Percentiles rank a stretch among this genome's conserved stretches.
Conservation (phyloP, 441 rosid species). For the Theobroma grandiflorum region DNA sequence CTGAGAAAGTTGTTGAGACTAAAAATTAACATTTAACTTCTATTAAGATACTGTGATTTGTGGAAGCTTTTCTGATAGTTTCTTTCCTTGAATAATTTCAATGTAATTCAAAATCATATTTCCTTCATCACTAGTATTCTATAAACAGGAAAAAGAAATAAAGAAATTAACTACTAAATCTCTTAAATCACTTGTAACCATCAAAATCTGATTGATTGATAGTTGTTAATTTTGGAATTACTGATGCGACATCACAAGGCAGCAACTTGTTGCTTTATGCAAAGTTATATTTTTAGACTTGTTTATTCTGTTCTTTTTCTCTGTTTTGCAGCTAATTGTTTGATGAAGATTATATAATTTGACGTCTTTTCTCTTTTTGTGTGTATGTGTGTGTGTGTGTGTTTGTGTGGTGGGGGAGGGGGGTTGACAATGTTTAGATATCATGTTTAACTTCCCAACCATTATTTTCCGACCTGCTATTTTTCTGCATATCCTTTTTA, state of each 20-base stretch:
- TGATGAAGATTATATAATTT: conserved; percentile 5
- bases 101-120: not conserved
- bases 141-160: not conserved
- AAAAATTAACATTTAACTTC: not conserved
- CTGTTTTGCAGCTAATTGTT: not conserved
- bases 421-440: not conserved
- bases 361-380: not conserved
- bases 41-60: not conserved
- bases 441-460: not conserved
- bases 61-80: not conserved
- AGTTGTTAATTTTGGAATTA: not conserved
- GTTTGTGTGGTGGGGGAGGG: not conserved
- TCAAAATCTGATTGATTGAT: not conserved
- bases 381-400: not conserved
- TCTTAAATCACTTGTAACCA: not conserved
- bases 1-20: not conserved
- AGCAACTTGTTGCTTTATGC: not conserved
- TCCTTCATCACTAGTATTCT: not conserved
- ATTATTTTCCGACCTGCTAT: not conserved
- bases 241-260: not conserved
- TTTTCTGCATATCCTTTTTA: not conserved
- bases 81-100: not conserved
- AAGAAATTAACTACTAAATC: not conserved
- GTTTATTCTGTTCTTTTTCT: not conserved
- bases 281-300: not conserved